A percentile compares a stretch with the other conserved stretches of the same genome.
Evolutionary conservation across 352 stramenopile genomes (phyloP).

Genomic region (Pythium folliculosum): DNA sequence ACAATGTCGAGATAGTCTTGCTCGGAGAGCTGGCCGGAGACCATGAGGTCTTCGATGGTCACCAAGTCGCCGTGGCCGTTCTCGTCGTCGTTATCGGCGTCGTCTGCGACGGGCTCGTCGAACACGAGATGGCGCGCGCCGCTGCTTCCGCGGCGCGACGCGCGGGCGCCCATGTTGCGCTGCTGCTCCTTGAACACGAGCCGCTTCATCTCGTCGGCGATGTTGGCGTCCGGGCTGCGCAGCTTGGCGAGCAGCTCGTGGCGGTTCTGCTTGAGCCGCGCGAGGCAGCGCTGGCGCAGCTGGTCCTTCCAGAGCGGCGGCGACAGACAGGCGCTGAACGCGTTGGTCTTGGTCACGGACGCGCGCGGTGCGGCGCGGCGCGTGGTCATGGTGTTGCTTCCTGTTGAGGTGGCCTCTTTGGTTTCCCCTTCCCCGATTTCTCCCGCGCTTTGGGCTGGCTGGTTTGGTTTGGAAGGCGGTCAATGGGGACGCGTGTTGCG

Average conservation of each 20-base stretch:
- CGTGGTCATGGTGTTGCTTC: conserved; percentile 9
- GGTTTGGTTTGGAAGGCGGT: neutral
- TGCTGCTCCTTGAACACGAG: conserved; percentile 50
- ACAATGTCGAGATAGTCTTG: conserved; percentile 78
- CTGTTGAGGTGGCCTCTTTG: neutral
- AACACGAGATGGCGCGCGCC: conserved; percentile 39
- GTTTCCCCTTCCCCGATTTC: neutral
- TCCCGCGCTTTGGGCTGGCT: conserved; percentile 10
- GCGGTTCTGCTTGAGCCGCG: conserved; percentile 66
- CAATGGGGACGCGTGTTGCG: neutral
- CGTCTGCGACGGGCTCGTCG: conserved; percentile 24
- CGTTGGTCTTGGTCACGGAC: conserved; percentile 22
- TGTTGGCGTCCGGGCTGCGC: conserved; percentile 55
- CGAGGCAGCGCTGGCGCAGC: conserved; percentile 70
- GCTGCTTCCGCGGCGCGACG: neutral
- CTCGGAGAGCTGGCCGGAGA: conserved; percentile 54
- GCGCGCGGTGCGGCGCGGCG: conserved; percentile 4
- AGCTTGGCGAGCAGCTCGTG: conserved; percentile 61
- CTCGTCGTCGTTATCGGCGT: conserved; percentile 2
- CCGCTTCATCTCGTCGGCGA: conserved; percentile 65
- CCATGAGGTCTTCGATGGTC: conserved; percentile 66
- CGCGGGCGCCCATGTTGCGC: neutral
- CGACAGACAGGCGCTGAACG: conserved; percentile 51
- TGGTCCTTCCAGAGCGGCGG: conserved; percentile 78
- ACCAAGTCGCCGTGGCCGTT: conserved; percentile 28